Evolutionary conservation across 805 yeast genomes (phyloP).

Genomic region (Lipomyces sp.): DNA sequence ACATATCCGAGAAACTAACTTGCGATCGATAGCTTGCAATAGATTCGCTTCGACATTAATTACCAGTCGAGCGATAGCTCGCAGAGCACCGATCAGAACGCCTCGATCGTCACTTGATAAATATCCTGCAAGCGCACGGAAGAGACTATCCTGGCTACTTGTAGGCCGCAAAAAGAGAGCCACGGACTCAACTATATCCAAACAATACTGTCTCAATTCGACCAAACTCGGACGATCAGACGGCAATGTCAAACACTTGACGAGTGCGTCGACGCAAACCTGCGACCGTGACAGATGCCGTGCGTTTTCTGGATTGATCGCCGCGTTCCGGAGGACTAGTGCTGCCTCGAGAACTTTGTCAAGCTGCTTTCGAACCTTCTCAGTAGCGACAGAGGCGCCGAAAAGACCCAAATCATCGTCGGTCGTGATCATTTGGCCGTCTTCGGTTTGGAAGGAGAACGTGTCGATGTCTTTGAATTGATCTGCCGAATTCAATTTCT

Average conservation of each 20-base stretch:
- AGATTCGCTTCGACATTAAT: slow-evolving; percentile 64
- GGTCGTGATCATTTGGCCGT: slow-evolving; percentile 18
- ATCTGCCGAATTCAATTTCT: slow-evolving; percentile 38
- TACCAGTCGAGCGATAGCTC: slow-evolving; percentile 78
- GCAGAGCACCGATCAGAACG: slow-evolving; percentile 67
- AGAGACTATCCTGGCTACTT: slow-evolving; percentile 51
- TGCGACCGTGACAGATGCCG: slow-evolving; percentile 67
- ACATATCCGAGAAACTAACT: slow-evolving; percentile 58
- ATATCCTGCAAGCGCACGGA: slow-evolving; percentile 68
- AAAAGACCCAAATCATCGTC: slow-evolving; percentile 33
- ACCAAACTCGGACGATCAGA: slow-evolving; percentile 46
- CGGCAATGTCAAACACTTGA: slow-evolving; percentile 43
- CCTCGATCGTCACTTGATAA: slow-evolving; percentile 67
- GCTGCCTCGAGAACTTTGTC: slow-evolving; percentile 55
- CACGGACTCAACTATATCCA: slow-evolving; percentile 83
- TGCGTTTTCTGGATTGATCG: slow-evolving; percentile 83
- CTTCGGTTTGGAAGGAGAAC: not conserved
- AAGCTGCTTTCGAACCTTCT: slow-evolving; percentile 26
- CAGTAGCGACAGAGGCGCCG: slow-evolving; percentile 9
- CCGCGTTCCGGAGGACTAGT: slow-evolving; percentile 75
- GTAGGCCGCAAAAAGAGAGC: slow-evolving; percentile 46
- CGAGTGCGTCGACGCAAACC: slow-evolving; percentile 56
- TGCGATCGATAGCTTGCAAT: slow-evolving; percentile 49
- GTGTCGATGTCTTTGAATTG: slow-evolving; percentile 19
- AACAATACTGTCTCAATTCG: slow-evolving; percentile 67